Base-by-base conservation (phyloP, 805 yeast species). In the Candida maris region DNA sequence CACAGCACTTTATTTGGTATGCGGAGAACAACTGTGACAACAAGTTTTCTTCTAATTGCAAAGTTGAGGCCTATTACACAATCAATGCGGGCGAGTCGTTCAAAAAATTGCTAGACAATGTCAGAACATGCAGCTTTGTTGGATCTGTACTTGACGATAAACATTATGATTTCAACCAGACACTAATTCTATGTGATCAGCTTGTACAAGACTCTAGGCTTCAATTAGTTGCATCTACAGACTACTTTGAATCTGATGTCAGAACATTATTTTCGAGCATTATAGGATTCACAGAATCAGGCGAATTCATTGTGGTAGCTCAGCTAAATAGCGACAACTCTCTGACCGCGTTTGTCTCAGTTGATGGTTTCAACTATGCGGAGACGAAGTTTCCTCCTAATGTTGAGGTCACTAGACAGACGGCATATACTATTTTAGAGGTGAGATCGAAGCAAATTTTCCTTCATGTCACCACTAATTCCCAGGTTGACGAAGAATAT, bases 401-500 rank as follows among this genome's bases (percentile, higher is more conserved):
- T 46, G 66, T 84, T 48, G 62, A 71, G 5, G 77, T 81, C 17
- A 74, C 74, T 28, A 67, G 70, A 23, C 81, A 79, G 45, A 77
- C 74, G 41, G 85, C 87, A 0, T 88, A 85, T 60, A 89, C 96
- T 0, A 72, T 91, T 17, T 65, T 93, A 27, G 87, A 85, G 26
- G 77, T 91, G 1, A 71, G 72, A 19, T 70, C 87, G 0, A 74
- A 80, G 21, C 76, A 95, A 2, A 68, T 93, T 4, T 83, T 88
- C 59, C 54, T 93, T 61, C 97, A 87, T 57, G 83, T 88, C 6
- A 85, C 96, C 3, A 81, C 89, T 0, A 68, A 68, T 48, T 54
- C 63, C 14, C 68, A 64, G 9, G 30, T 50, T 1, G 77, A 71
- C 12, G 51, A 62, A 7, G 93, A 86, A 51, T 80, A 57, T 56